Evolutionary conservation across 2,329 filamentous ascomycete genomes (phyloP).

Genomic region (Emergomyces africanus): DNA sequence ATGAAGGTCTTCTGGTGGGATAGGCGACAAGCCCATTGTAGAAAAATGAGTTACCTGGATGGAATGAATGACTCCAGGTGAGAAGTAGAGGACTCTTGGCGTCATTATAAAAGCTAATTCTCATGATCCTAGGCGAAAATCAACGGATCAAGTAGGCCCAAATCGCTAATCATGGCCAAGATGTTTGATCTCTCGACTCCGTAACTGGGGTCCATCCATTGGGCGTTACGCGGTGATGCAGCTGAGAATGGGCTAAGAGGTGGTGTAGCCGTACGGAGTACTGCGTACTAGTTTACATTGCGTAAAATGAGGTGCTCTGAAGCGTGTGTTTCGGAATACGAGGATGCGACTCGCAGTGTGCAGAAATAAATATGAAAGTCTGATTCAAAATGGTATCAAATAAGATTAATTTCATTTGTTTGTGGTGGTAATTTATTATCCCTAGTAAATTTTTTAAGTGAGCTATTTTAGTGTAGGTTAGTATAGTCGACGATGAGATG

Average conservation of each 20-base stretch:
- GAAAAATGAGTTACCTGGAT: too few species aligned
- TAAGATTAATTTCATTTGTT: too few species aligned
- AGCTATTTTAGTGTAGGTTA: too few species aligned
- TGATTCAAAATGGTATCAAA: background rate
- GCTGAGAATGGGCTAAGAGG: background rate
- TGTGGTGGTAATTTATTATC: too few species aligned
- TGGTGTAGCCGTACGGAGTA: too few species aligned
- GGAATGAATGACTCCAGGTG: background rate
- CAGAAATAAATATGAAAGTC: background rate
- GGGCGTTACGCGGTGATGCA: background rate
- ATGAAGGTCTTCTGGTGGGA: background rate
- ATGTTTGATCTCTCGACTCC: background rate
- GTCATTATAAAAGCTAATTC: background rate
- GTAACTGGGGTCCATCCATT: background rate
- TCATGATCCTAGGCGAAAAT: background rate
- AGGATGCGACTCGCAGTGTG: background rate
- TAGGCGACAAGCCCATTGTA: background rate
- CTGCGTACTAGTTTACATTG: too few species aligned
- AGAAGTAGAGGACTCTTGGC: background rate
- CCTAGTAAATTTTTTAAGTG: too few species aligned
- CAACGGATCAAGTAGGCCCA: background rate
- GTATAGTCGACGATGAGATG: too few species aligned
- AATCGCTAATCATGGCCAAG: background rate
- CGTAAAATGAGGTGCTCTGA: background rate
- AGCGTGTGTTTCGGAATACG: background rate